Conservation (phyloP, 208 protist genomes). For the Trypanosoma cruzi region DNA sequence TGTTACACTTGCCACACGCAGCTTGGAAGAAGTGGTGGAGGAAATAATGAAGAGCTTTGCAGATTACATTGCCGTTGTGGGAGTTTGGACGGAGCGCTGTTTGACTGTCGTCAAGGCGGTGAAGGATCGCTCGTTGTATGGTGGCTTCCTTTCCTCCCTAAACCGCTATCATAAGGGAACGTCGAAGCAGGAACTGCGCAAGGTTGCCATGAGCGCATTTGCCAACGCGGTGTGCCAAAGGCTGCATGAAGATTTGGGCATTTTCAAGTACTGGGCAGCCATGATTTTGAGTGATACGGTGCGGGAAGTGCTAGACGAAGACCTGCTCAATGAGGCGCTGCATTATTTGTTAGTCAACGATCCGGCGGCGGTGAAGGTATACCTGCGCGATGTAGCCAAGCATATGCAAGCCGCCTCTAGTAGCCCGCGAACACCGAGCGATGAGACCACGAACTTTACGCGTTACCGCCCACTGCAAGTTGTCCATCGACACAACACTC, state of each 20-base stretch:
- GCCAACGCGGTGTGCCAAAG: conserved; percentile 48
- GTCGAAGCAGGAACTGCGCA: conserved; percentile 41
- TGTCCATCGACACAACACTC: conserved; percentile 18
- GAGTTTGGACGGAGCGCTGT: conserved; percentile 64
- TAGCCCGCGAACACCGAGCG: conserved; percentile 9
- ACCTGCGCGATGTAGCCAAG: conserved; percentile 64
- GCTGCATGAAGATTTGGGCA: conserved; percentile 65
- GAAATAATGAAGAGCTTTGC: conserved; percentile 48
- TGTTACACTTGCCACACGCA: conserved; percentile 27
- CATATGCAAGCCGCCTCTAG: conserved; percentile 17
- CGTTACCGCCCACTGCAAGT: conserved; percentile 61
- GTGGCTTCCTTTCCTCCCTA: conserved; percentile 45
- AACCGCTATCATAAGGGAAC: conserved; percentile 18
- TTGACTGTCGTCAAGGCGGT: conserved; percentile 72
- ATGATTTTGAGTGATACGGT: conserved; percentile 62
- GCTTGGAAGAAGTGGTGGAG: conserved; percentile 33
- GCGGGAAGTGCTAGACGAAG: conserved; percentile 61
- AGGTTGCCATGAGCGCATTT: conserved; percentile 46
- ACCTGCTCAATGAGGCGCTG: conserved; percentile 71
- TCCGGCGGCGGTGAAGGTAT: conserved; percentile 33
- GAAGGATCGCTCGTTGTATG: conserved; percentile 53
- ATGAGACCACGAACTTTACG: conserved; percentile 37
- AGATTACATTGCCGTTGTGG: conserved; percentile 43
- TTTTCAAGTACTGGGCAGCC: conserved; percentile 78
- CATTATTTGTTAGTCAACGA: conserved; percentile 38